These are phyloP conservation scores for Geoglossum cookeanum DNA, from an alignment of 2,329 filamentous ascomycete genomes.

Conservation along the genomic window DNA sequence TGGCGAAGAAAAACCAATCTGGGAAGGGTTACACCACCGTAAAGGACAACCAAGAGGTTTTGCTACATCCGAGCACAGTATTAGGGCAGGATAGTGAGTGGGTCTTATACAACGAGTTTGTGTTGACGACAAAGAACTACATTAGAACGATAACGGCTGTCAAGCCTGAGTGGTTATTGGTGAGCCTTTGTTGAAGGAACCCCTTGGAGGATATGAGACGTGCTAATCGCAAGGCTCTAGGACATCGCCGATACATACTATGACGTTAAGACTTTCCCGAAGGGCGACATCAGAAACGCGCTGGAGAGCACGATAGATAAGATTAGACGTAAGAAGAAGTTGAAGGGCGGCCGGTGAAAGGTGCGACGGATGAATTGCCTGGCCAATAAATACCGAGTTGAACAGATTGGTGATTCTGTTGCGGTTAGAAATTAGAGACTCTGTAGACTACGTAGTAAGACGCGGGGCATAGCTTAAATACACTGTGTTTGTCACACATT, in stretches of 20 bases:
- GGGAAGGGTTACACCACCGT: constrained; percentile 89
- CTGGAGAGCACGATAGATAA: constrained; percentile 35
- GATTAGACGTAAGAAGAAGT: constrained; percentile 16
- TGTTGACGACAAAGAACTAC: constrained; percentile 95
- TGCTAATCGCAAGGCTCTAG: constrained; percentile 22
- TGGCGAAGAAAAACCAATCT: constrained; percentile 76
- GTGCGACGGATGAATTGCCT: background rate
- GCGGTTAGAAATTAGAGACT: no score
- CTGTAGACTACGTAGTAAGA: no score
- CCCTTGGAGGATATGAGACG: background rate
- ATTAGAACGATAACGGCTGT: constrained; percentile 85
- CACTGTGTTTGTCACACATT: no score
- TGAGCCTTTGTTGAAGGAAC: constrained; percentile 26
- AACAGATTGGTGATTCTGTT: no score
- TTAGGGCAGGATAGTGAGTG: constrained; percentile 79
- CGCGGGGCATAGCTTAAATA: no score
- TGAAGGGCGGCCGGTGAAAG: background rate
- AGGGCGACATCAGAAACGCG: constrained; percentile 65
- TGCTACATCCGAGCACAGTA: constrained; percentile 86
- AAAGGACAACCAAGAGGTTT: constrained; percentile 87
- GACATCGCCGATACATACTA: constrained; percentile 92
- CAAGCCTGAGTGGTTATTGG: constrained; percentile 83
- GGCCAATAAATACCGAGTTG: no score
- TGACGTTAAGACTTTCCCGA: constrained; percentile 60
- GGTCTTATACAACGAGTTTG: constrained; percentile 97